Conservation (phyloP, 257 asterid species). For the Haberlea rhodopensis region DNA sequence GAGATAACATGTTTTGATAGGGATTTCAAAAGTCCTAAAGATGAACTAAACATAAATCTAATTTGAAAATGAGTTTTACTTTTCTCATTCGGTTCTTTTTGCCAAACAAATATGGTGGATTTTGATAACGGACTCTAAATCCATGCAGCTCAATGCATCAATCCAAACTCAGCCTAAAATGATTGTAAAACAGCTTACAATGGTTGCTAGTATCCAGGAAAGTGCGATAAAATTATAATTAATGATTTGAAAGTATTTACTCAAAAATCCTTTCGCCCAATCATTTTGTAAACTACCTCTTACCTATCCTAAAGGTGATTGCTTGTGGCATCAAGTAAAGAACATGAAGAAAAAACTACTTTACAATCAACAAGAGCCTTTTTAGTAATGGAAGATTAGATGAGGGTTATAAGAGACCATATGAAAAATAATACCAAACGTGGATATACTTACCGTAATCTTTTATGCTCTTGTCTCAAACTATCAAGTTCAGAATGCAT, state of each 20-base stretch:
- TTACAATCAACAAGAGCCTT: background rate
- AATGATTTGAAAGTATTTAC: background rate
- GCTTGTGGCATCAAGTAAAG: background rate
- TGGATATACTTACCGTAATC: conserved; percentile 60
- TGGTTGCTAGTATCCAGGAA: background rate
- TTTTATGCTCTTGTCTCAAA: conserved; percentile 61
- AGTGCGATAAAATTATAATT: too few relatives aligned
- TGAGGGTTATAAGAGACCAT: conserved; percentile 7
- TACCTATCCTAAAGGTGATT: background rate
- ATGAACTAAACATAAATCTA: background rate
- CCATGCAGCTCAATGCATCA: background rate
- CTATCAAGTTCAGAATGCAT: conserved; percentile 59
- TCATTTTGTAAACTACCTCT: background rate
- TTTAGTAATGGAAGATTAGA: background rate
- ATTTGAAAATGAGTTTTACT: background rate
- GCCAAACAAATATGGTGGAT: background rate
- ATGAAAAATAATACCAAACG: conserved; percentile 9
- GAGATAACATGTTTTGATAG: background rate
- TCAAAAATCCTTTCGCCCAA: background rate
- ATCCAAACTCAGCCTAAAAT: background rate
- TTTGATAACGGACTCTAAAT: background rate
- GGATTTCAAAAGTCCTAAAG: background rate
- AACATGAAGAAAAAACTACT: conserved; percentile 10
- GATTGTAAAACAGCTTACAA: background rate
- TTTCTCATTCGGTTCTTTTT: background rate